Evolutionary conservation across 805 yeast species (phyloP).

Genomic region (Candida nanaspora): DNA sequence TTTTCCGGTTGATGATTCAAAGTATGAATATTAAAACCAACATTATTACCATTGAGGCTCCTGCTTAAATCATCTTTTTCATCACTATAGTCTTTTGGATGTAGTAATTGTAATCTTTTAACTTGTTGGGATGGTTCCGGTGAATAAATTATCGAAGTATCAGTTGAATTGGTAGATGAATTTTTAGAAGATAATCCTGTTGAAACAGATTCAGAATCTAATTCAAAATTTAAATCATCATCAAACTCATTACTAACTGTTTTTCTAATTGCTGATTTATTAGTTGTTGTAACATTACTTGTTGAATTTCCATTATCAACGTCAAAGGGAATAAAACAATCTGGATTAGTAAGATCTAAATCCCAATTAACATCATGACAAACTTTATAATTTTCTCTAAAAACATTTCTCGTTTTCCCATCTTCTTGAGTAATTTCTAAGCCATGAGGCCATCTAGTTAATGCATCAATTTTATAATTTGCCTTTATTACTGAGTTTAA

Average conservation of each 20-base stretch:
- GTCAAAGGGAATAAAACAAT: conserved; percentile 28
- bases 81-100: conserved; percentile 15
- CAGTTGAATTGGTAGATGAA: conserved; percentile 6
- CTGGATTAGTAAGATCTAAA: conserved; percentile 32
- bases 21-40: background rate
- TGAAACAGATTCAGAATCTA: conserved; percentile 12
- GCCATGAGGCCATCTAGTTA: conserved; percentile 35
- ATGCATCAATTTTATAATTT: conserved; percentile 36
- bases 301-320: background rate
- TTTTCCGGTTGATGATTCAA: conserved; percentile 1
- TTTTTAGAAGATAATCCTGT: conserved; percentile 1
- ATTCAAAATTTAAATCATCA: conserved; percentile 12
- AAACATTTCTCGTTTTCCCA: conserved; percentile 31
- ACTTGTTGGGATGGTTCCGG: conserved; percentile 19
- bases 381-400: conserved; percentile 35
- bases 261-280: background rate
- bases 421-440: conserved; percentile 29
- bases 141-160: conserved; percentile 10
- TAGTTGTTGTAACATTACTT: background rate
- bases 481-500: conserved; percentile 30
- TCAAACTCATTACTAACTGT: background rate
- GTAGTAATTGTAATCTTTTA: conserved; percentile 14
- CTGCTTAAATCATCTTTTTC: conserved; percentile 15
- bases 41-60: background rate
- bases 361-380: conserved; percentile 36